phyloP scores from a whole-genome alignment of 176 grass and related monocot species.

The Puya raimondii region DNA sequence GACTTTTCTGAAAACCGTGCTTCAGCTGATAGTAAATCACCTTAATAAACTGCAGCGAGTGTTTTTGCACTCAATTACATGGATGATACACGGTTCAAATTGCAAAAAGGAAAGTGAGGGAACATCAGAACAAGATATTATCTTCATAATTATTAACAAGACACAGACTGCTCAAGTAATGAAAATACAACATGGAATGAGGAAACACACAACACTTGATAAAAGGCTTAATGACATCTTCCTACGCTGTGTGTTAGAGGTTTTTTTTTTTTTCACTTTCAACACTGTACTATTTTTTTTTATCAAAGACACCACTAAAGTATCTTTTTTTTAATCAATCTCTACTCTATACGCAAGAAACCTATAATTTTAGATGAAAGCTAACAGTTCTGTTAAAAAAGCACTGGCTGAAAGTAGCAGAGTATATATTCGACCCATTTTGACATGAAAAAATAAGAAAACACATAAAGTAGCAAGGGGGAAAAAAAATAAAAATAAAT shows the following conservation, averaged over 20 bases:
- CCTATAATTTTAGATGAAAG: too few species aligned
- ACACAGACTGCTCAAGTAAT: too few species aligned
- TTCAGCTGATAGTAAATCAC: constrained; percentile 68
- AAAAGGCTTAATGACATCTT: too few species aligned
- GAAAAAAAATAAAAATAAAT: not conserved
- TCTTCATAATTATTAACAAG: too few species aligned
- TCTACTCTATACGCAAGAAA: too few species aligned
- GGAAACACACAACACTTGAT: too few species aligned
- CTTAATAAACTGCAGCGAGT: constrained; percentile 59
- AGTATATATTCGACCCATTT: not conserved
- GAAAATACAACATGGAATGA: too few species aligned
- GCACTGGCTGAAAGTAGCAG: too few species aligned
- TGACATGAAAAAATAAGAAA: not conserved
- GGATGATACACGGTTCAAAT: not conserved
- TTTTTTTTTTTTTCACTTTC: not conserved
- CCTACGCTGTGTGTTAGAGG: too few species aligned
- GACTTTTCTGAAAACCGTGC: constrained; percentile 54
- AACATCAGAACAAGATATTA: not conserved
- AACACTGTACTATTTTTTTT: not conserved
- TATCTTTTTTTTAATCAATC: not conserved
- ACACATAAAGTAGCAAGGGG: not conserved
- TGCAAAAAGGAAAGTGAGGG: not conserved
- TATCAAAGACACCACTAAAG: not conserved
- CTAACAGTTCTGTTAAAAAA: too few species aligned
- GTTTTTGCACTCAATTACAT: not conserved